Percentiles rank a stretch among this genome's conserved stretches.
Conservation (phyloP, 1,284 basidiomycete species). For the Inonotus obliquus region DNA sequence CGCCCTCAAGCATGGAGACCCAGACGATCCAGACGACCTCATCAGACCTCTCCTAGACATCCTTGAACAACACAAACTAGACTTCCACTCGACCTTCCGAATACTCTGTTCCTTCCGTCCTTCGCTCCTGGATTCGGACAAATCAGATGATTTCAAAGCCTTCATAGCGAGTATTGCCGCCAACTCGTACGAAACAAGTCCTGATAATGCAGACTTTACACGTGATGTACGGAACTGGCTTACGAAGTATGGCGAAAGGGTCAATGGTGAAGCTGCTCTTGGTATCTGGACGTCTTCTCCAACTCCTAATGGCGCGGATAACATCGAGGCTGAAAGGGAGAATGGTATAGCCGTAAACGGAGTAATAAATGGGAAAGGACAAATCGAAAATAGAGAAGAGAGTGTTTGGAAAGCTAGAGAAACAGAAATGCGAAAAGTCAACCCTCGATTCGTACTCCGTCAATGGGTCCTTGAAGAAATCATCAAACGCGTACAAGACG, state of each 20-base stretch:
- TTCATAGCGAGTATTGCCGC: slow-evolving; percentile 48
- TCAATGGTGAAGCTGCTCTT: slow-evolving; percentile 45
- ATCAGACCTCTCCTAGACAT: slow-evolving; percentile 63
- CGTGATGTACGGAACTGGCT: slow-evolving; percentile 65
- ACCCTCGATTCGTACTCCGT: slow-evolving; percentile 85
- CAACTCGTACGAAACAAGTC: slow-evolving; percentile 38
- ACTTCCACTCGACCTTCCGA: slow-evolving; percentile 84
- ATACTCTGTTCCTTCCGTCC: slow-evolving; percentile 62
- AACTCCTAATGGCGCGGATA: slow-evolving; percentile 24
- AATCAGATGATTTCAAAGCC: slow-evolving; percentile 30
- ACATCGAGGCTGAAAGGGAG: slow-evolving; percentile 9
- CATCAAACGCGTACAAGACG: slow-evolving; percentile 66
- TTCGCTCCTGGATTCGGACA: slow-evolving; percentile 31
- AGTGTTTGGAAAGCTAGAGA: slow-evolving; percentile 40
- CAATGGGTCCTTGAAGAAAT: slow-evolving; percentile 94
- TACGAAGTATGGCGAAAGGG: slow-evolving; percentile 56
- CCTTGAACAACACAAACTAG: slow-evolving; percentile 66
- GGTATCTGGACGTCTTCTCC: slow-evolving; percentile 27
- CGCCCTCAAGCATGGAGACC: slow-evolving; percentile 52
- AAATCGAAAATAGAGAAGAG: slow-evolving; percentile 27
- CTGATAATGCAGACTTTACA: slow-evolving; percentile 38
- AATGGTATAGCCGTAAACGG: slow-evolving; percentile 23
- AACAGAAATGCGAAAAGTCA: slow-evolving; percentile 47
- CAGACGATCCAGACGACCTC: slow-evolving; percentile 56
- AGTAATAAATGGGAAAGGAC: slow-evolving; percentile 24